These are phyloP conservation scores for Chlamydomonas sp. DNA, from an alignment of 139 green algal species.

Conservation along the genomic window DNA sequence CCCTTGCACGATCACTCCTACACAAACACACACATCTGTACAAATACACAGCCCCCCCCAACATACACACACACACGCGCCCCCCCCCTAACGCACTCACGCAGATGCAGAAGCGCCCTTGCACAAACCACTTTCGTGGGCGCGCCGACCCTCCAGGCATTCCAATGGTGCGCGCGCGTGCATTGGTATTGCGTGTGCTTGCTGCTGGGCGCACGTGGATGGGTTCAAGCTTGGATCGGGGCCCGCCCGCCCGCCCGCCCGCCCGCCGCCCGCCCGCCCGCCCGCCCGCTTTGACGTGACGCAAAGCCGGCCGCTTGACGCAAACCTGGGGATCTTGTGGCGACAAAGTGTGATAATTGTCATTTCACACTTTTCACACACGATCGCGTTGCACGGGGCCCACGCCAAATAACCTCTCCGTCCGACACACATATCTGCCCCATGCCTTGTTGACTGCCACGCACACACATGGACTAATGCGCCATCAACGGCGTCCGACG, in stretches of 20 bases:
- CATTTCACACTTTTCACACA: too few relatives aligned
- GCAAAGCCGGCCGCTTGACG: too few relatives aligned
- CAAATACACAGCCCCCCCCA: too few relatives aligned
- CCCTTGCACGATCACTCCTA: too few relatives aligned
- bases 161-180: not conserved
- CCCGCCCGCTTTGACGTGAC: not conserved
- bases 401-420: not conserved
- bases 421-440: not conserved
- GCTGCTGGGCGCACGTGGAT: not conserved
- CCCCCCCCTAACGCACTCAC: too few relatives aligned
- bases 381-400: not conserved
- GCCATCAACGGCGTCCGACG: not conserved
- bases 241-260: too few relatives aligned
- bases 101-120: constrained; percentile 2
- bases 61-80: too few relatives aligned
- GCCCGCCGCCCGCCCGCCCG: too few relatives aligned
- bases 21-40: too few relatives aligned
- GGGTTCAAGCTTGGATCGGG: not conserved
- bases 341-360: too few relatives aligned
- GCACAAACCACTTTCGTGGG: not conserved
- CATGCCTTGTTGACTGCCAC: not conserved
- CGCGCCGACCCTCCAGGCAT: not conserved
- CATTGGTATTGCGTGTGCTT: not conserved
- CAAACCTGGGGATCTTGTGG: not conserved
- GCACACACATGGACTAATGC: not conserved